Conservation (phyloP, 1,284 basidiomycete genomes). For the Ustanciosporium gigantosporum region DNA sequence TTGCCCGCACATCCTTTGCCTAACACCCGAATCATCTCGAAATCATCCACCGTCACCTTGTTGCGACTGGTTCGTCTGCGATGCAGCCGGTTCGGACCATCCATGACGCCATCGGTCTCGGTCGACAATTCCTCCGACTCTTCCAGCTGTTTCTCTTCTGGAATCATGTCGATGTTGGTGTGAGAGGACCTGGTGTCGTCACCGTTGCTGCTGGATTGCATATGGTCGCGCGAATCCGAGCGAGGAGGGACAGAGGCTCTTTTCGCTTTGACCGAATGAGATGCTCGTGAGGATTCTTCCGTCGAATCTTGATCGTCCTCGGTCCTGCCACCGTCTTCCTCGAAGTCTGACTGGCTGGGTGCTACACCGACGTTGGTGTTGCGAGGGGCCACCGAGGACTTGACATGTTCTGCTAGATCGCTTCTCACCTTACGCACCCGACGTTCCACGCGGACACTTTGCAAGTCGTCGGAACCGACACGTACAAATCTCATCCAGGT, state of each 20-base stretch:
- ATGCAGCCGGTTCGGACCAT: conserved; percentile 3
- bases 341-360: conserved; percentile 44
- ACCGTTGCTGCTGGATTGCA: conserved; percentile 6
- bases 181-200: conserved; percentile 32
- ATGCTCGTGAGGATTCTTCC: conserved; percentile 26
- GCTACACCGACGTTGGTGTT: conserved; percentile 50
- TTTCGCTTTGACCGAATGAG: conserved; percentile 1
- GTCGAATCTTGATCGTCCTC: conserved; percentile 48
- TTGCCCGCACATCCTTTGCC: conserved; percentile 61
- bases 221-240: conserved; percentile 18
- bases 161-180: conserved; percentile 46
- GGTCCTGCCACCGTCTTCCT: conserved; percentile 37
- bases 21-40: conserved; percentile 59
- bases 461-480: conserved; percentile 79
- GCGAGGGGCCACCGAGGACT: conserved; percentile 39
- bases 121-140: conserved; percentile 8
- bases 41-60: conserved; percentile 69
- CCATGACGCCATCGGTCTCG: conserved; percentile 4
- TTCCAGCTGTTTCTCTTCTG: conserved; percentile 34
- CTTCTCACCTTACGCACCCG: conserved; percentile 83
- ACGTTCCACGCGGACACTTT: conserved; percentile 80
- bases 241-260: conserved; percentile 13
- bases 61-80: conserved; percentile 30
- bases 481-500: conserved; percentile 83
- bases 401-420: conserved; percentile 63